Percentiles rank a stretch among this genome's conserved stretches.
These are phyloP conservation scores for Zymoseptoria tritici DNA, from an alignment of 2,329 filamentous ascomycete genomes.

Conservation along the genomic window DNA sequence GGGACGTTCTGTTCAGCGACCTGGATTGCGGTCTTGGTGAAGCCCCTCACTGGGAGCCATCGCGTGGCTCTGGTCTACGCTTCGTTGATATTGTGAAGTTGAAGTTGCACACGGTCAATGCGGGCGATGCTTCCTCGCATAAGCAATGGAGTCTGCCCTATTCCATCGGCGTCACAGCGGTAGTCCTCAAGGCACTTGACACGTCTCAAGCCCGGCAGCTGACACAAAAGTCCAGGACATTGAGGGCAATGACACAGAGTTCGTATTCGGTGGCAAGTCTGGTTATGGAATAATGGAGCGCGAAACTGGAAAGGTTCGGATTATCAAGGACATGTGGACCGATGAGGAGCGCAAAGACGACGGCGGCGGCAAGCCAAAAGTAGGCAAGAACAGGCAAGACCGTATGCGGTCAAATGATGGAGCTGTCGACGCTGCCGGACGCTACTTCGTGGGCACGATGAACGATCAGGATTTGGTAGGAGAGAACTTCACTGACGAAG, in stretches of 20 bases:
- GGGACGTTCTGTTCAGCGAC: slow-evolving; percentile 25
- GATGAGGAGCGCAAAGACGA: slow-evolving; percentile 40
- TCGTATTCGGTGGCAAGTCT: slow-evolving; percentile 72
- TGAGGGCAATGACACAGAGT: slow-evolving; percentile 57
- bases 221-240: slow-evolving; percentile 50
- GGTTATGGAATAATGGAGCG: slow-evolving; percentile 74
- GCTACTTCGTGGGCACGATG: slow-evolving; percentile 83
- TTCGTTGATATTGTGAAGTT: slow-evolving; percentile 79
- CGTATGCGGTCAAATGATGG: slow-evolving; percentile 71
- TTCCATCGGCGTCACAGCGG: slow-evolving; percentile 56
- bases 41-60: slow-evolving; percentile 64
- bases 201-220: neutral
- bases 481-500: slow-evolving; percentile 31
- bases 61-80: slow-evolving; percentile 54
- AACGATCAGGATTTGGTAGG: slow-evolving; percentile 56
- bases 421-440: slow-evolving; percentile 67
- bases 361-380: slow-evolving; percentile 24
- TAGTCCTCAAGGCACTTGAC: neutral
- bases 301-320: slow-evolving; percentile 46
- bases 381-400: slow-evolving; percentile 31
- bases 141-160: slow-evolving; percentile 49
- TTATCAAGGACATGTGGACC: slow-evolving; percentile 51
- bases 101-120: slow-evolving; percentile 63
- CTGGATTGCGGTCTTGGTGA: slow-evolving; percentile 62
- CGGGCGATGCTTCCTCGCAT: slow-evolving; percentile 54